Evolutionary conservation across 202 grass and related monocot species (phyloP).

Genomic region (Schoenoplectus triqueter): DNA sequence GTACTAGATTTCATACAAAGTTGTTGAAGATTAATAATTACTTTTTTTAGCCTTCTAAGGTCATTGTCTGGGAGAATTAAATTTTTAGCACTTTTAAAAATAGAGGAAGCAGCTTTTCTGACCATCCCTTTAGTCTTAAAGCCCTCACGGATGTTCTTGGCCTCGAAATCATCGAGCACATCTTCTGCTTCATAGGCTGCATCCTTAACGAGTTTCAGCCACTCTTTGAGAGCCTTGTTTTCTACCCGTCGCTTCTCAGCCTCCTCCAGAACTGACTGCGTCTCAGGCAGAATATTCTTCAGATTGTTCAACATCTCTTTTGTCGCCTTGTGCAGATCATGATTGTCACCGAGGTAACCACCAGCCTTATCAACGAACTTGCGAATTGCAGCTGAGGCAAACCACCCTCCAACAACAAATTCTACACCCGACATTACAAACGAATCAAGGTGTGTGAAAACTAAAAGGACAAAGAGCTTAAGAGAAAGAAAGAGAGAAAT

Average conservation of each 20-base stretch:
- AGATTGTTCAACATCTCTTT: constrained; percentile 33
- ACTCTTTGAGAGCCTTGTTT: neutral
- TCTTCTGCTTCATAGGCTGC: constrained; percentile 46
- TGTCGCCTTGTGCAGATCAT: constrained; percentile 20
- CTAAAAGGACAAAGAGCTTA: too few species aligned
- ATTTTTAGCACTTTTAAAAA: constrained; percentile 27
- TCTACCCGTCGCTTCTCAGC: constrained; percentile 35
- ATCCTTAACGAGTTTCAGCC: constrained; percentile 44
- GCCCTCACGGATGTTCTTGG: constrained; percentile 27
- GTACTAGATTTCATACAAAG: too few species aligned
- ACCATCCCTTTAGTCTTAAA: constrained; percentile 31
- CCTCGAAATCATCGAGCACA: constrained; percentile 50
- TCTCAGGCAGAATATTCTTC: constrained; percentile 32
- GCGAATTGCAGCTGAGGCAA: constrained; percentile 34
- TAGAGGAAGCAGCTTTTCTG: constrained; percentile 18
- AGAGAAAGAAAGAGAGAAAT: too few species aligned
- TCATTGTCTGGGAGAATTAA: constrained; percentile 36
- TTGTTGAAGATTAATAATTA: neutral
- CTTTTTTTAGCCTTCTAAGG: constrained; percentile 36
- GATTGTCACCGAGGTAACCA: constrained; percentile 15
- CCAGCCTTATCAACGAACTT: constrained; percentile 33
- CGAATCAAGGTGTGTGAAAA: neutral
- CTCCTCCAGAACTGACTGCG: constrained; percentile 36
- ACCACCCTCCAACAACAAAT: constrained; percentile 39
- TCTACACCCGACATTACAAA: constrained; percentile 33